Conservation (phyloP, 495 filamentous ascomycete species). For the Aspergillus wentii region DNA sequence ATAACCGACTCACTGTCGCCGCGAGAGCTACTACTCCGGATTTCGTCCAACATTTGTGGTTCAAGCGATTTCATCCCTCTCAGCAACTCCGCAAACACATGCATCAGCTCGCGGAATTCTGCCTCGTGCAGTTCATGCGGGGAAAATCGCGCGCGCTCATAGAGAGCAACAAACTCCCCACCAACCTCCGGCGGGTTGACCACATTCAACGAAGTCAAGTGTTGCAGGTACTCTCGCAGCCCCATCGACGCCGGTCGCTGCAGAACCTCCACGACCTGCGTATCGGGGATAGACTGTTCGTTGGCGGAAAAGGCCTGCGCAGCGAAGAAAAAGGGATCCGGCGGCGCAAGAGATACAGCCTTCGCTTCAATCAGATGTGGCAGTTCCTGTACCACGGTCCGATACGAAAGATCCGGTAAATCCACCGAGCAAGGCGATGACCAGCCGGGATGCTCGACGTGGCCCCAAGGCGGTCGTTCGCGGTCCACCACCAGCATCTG, state of each 20-base stretch:
- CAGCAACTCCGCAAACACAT: slow-evolving; percentile 77
- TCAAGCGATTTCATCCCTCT: slow-evolving; percentile 66
- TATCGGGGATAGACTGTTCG: slow-evolving; percentile 41
- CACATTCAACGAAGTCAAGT: slow-evolving; percentile 62
- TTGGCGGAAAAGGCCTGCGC: slow-evolving; percentile 1
- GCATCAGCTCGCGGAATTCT: slow-evolving; percentile 80
- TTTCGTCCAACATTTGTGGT: slow-evolving; percentile 39
- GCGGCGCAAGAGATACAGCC: slow-evolving; percentile 75
- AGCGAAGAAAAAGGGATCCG: slow-evolving; percentile 40
- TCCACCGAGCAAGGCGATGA: slow-evolving; percentile 69
- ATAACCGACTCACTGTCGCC: slow-evolving; percentile 35
- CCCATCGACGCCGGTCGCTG: slow-evolving; percentile 70
- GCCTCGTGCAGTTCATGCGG: slow-evolving; percentile 51
- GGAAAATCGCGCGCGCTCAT: slow-evolving; percentile 83
- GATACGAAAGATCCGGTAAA: slow-evolving; percentile 74
- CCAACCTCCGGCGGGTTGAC: slow-evolving; percentile 53
- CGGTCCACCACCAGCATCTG: slow-evolving; percentile 29
- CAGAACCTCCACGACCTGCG: slow-evolving; percentile 62
- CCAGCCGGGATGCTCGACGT: slow-evolving; percentile 85
- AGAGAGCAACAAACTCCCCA: slow-evolving; percentile 62
- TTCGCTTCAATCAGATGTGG: slow-evolving; percentile 91
- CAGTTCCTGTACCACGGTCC: slow-evolving; percentile 76
- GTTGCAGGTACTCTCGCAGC: slow-evolving; percentile 71
- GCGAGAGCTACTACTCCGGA: slow-evolving; percentile 26
- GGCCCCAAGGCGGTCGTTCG: slow-evolving; percentile 63